Base-by-base conservation (phyloP, 2,329 filamentous ascomycete genomes). In the Clathrospora elynae region DNA sequence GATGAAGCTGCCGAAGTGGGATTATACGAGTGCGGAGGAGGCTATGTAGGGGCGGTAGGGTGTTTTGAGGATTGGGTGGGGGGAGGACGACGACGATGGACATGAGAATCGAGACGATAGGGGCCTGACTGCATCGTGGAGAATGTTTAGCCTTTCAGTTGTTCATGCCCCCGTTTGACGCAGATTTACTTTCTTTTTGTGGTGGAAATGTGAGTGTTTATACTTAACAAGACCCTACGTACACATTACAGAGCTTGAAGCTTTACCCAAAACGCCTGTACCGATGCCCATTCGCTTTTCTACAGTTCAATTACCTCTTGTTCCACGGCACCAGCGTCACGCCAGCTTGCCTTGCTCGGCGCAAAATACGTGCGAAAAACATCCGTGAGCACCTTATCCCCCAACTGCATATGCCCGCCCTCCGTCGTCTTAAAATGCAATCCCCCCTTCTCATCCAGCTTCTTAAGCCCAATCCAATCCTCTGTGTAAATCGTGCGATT, bases 381-480 rank as follows among this genome's bases (percentile, higher is more conserved):
- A 33, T 81, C 76, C 46, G 74, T 79, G 62, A 97, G 67, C 19
- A 85, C 68, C 56, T 86, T 75, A 8, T 88, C 82, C 0, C 76
- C 73, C 49, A 97, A 73, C 49, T 84, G 73, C 90, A 99, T 97
- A 74, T 99, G 93, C 16, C 82, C 81, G 0, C 92, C 93, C 4
- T 84, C 77, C 0, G 84, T 79, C 2, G 77, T 84, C 67, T 83
- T 77, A 71, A 96, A 96, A 42, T 85, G 79, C 58, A 99, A 73
- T 1, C 82, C 88, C 2, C 86, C 88, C 74, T 87, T 87, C 67
- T 85, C 74, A 72, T 96, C 91, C 61, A 99, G 73, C 59, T 75
- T 73, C 68, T 81, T 87, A 67, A 99, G 74, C 1, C 93, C 93
- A 18, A 99, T 74, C 93, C 93, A 99, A 73, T 99, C 92, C 72